Conservation (phyloP, 176 grass and related monocot species). For the Oropetium thomaeum region DNA sequence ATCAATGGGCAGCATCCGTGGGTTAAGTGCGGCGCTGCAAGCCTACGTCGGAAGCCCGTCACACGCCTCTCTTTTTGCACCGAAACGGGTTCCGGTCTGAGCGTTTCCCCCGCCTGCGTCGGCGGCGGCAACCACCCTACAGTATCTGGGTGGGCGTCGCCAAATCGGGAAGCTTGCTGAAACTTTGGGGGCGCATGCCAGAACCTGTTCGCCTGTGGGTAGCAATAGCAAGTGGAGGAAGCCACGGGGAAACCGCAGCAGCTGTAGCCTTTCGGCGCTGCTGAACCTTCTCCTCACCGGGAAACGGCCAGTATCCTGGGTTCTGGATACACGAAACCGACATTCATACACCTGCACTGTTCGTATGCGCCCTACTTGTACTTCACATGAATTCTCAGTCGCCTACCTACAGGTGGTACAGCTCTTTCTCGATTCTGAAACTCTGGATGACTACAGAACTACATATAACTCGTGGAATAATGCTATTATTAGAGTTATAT, state of each 20-base stretch:
- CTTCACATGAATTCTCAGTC: not conserved
- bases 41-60: not conserved
- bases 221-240: not conserved
- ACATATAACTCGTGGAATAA: too few species aligned
- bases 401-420: not conserved
- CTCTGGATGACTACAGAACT: not conserved
- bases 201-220: not conserved
- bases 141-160: not conserved
- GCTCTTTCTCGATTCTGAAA: not conserved
- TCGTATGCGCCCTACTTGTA: not conserved
- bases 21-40: not conserved
- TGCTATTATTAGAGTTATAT: not conserved
- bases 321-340: not conserved
- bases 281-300: slow-evolving; percentile 23
- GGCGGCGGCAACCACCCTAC: not conserved
- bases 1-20: not conserved
- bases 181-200: not conserved
- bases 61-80: not conserved
- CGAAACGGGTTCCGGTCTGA: not conserved
- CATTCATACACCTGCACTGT: not conserved
- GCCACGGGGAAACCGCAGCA: not conserved
- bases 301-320: not conserved
- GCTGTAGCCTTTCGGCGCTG: slow-evolving; percentile 31
- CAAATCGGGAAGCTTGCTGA: not conserved
- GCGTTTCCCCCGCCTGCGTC: not conserved